These are phyloP conservation scores for Trypanosoma caninum DNA, from an alignment of 208 protist genomes.

Conservation along the genomic window DNA sequence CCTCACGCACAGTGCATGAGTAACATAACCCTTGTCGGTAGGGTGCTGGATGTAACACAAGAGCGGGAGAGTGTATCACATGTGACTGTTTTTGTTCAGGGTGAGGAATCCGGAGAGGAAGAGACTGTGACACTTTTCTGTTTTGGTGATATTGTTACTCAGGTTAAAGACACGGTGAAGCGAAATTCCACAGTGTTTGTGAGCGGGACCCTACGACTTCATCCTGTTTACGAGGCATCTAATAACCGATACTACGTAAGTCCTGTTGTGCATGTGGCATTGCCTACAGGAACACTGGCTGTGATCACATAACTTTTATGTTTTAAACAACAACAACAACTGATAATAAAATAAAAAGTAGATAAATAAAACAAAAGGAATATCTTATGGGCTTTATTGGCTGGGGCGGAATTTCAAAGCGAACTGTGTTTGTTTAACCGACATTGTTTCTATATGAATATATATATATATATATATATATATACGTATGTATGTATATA, in stretches of 20 bases:
- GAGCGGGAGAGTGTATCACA: conserved; percentile 28
- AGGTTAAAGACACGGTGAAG: conserved; percentile 18
- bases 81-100: conserved; percentile 53
- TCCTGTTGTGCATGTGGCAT: conserved; percentile 58
- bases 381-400: too few relatives aligned
- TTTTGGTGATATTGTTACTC: conserved; percentile 22
- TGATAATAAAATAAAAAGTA: too few relatives aligned
- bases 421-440: too few relatives aligned
- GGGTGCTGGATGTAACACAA: conserved; percentile 40
- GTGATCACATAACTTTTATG: conserved; percentile 31
- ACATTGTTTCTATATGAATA: too few relatives aligned
- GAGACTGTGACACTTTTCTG: conserved; percentile 67
- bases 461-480: too few relatives aligned
- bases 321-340: too few relatives aligned
- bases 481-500: neutral
- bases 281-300: conserved; percentile 36
- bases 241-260: conserved; percentile 49
- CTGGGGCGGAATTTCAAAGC: too few relatives aligned
- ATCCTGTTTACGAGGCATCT: conserved; percentile 45
- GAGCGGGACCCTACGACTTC: conserved; percentile 56
- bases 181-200: conserved; percentile 55
- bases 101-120: conserved; percentile 19
- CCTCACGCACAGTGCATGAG: conserved; percentile 66
- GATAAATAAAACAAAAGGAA: too few relatives aligned
- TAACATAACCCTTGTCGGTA: conserved; percentile 58